Evolutionary conservation across 257 asterid genomes (phyloP).

Genomic region (Avicennia marina): DNA sequence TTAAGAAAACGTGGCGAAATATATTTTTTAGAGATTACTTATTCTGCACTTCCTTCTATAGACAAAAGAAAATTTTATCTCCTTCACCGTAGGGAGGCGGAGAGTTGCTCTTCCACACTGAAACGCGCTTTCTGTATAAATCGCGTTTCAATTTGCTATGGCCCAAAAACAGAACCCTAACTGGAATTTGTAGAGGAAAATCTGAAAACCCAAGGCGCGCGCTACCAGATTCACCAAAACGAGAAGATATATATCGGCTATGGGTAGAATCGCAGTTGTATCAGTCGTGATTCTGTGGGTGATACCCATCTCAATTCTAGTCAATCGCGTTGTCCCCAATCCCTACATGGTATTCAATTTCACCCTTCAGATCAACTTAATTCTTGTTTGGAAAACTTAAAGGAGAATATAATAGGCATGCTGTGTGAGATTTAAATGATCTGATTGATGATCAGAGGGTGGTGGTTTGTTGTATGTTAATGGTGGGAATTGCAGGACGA

Average conservation of each 20-base stretch:
- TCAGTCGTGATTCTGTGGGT: constrained; percentile 50
- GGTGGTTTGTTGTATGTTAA: constrained; percentile 2
- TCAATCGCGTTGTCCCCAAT: constrained; percentile 72
- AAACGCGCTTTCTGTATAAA: too few relatives aligned
- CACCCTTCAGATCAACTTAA: not conserved
- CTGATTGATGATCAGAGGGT: constrained; percentile 12
- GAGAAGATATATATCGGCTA: not conserved
- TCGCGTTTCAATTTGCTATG: too few relatives aligned
- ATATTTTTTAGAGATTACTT: too few relatives aligned
- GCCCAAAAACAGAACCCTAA: too few relatives aligned
- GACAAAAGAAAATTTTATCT: too few relatives aligned
- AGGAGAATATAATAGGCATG: not conserved
- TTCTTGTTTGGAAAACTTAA: not conserved
- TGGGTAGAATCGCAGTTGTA: constrained; percentile 73
- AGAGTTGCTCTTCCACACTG: too few relatives aligned
- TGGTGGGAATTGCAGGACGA: constrained; percentile 65
- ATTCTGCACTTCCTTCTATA: too few relatives aligned
- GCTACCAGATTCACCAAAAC: not conserved
- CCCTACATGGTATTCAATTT: constrained; percentile 75
- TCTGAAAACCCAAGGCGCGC: constrained; percentile 1
- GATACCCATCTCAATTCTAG: constrained; percentile 53
- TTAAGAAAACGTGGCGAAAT: too few relatives aligned
- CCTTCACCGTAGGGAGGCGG: too few relatives aligned
- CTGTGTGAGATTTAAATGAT: not conserved
- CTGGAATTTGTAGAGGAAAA: not conserved